A percentile compares a stretch with the other conserved stretches of the same genome.
These are phyloP conservation scores for Ogataea saltuana DNA, from an alignment of 805 yeast genomes.

Conservation along the genomic window DNA sequence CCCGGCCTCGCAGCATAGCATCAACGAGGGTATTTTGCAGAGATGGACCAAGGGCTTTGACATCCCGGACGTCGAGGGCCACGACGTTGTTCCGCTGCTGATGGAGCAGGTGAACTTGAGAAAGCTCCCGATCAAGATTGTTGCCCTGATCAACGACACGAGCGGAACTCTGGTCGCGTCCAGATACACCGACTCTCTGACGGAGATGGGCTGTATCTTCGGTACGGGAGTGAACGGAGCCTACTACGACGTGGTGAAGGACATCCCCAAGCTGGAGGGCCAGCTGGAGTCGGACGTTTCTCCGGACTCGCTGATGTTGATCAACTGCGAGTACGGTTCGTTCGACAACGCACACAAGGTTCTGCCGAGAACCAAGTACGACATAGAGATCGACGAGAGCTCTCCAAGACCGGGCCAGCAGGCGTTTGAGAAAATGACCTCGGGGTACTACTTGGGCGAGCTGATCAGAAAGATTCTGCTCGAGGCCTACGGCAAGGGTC, in stretches of 20 bases:
- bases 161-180: constrained; percentile 97
- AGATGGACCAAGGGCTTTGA: constrained; percentile 99
- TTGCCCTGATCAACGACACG: constrained; percentile 95
- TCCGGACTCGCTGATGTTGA: constrained; percentile 79
- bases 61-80: constrained; percentile 91
- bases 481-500: constrained; percentile 66
- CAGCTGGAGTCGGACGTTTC: constrained; percentile 64
- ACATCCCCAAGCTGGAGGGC: constrained; percentile 86
- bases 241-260: constrained; percentile 75
- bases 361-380: constrained; percentile 90
- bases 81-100: constrained; percentile 90
- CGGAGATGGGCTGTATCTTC: constrained; percentile 95
- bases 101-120: constrained; percentile 69
- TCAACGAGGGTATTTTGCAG: constrained; percentile 86
- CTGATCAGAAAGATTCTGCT: constrained; percentile 77
- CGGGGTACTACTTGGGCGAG: constrained; percentile 97
- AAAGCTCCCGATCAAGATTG: constrained; percentile 80
- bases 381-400: constrained; percentile 74
- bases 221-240: constrained; percentile 99
- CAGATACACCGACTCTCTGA: constrained; percentile 84
- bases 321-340: constrained; percentile 98
- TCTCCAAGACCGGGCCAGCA: constrained; percentile 99
- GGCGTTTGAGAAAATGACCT: constrained; percentile 95
- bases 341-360: constrained; percentile 89
- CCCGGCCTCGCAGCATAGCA: constrained; percentile 82